These are phyloP conservation scores for Phytopythium vexans DNA, from an alignment of 352 stramenopile species.

Conservation along the genomic window DNA sequence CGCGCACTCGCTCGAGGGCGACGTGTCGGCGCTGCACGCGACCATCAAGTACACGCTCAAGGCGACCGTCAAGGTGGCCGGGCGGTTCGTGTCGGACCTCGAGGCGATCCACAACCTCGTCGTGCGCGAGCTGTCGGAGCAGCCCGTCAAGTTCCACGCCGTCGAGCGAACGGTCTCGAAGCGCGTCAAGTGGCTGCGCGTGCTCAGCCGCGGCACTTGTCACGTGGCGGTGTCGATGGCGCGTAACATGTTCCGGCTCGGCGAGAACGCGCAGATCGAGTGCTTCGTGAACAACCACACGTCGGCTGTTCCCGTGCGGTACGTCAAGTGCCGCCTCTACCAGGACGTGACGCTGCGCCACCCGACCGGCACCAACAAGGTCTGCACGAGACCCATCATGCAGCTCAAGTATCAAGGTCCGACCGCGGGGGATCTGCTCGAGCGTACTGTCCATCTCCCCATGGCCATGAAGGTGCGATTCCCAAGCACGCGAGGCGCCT, in stretches of 20 bases:
- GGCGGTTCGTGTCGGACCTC: conserved; percentile 67
- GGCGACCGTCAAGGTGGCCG: conserved; percentile 61
- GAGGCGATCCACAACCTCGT: conserved; percentile 52
- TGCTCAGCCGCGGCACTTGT: conserved; percentile 54
- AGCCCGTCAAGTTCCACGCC: conserved; percentile 17
- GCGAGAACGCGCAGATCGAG: conserved; percentile 56
- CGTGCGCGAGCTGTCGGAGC: conserved; percentile 26
- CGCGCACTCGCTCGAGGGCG: conserved; percentile 46
- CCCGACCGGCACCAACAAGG: conserved; percentile 24
- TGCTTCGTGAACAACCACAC: conserved; percentile 80
- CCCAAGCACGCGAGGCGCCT: conserved; percentile 45
- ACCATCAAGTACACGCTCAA: conserved; percentile 80
- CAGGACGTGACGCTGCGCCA: conserved; percentile 58
- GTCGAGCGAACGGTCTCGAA: conserved; percentile 66
- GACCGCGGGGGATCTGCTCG: conserved; percentile 45
- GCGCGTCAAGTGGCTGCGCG: conserved; percentile 47
- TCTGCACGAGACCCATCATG: conserved; percentile 40
- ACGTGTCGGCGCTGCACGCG: conserved; percentile 44
- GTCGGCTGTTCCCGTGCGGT: conserved; percentile 34
- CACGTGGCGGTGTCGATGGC: conserved; percentile 62
- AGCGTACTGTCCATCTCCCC: conserved; percentile 54
- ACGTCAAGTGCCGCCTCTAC: conserved; percentile 53
- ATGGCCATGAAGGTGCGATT: conserved; percentile 54
- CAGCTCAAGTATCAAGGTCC: conserved; percentile 54
- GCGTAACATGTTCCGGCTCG: conserved; percentile 54